Base-by-base conservation (phyloP, 257 asterid genomes). In the Penstemon newberryi region DNA sequence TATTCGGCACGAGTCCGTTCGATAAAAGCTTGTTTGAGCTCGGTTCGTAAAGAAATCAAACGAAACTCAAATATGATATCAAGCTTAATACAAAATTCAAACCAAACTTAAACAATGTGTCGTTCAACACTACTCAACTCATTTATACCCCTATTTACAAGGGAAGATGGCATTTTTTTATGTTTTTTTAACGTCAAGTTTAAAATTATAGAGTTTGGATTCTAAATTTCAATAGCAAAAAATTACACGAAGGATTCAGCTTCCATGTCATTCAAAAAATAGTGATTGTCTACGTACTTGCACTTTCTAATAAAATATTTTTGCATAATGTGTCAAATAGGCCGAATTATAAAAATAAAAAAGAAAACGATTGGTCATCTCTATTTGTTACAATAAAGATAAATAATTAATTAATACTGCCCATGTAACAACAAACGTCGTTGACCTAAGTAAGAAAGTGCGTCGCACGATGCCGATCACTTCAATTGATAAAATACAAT, bases 381-480 rank as follows among this genome's bases (percentile, higher is more conserved):
- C 18, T 36, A n/a, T 7, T 8, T 37, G 4, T 50, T 67, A 6
- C 12, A 33, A 39, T 40, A 69, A 37, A 39, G 8, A 18, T 63
- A 45, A 54, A 38, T 5, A 44, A 39, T 49, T 38, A 33, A 7
- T 25, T 25, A 25, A 25, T 25, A 25, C 33, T 25, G 33, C 33
- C 33, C 33, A 25, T 25, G 33, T 25, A 37, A 53, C 13, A 62
- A 56, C 9, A 45, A 49, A 68, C 13, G 25, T 44, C 51, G 75
- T 60, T 60, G 82, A 70, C 67, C 67, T 73, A 52, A 43, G 65
- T 33, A 59, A 65, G 38, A 45, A 71, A 75, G 80, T 79, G 83
- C 64, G 18, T 69, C 56, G 56, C 81, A 79, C 81, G 84, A 75
- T 75, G 51, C 15, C 47, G 7, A 18, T 53, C 67, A 53, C 55